A percentile compares a stretch with the other conserved stretches of the same genome.
Conservation (phyloP, 306 rosid genomes). For the Medicago lupulina region DNA sequence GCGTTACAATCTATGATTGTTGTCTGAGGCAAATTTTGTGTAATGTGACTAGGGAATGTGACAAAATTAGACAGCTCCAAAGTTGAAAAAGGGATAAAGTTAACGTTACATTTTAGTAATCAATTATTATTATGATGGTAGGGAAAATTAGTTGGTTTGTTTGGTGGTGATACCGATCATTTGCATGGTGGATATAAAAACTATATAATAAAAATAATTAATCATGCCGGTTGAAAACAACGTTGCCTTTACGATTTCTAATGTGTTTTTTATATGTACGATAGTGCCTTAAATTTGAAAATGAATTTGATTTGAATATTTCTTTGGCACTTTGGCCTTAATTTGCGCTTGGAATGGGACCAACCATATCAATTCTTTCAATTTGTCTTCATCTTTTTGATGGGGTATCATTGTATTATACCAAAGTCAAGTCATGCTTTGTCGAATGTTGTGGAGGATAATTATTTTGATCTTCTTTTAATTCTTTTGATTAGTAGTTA, state of each 20-base stretch:
- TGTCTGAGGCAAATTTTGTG: background rate
- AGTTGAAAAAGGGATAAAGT: conserved; percentile 45
- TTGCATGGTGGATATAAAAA: conserved; percentile 1
- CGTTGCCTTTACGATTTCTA: conserved; percentile 49
- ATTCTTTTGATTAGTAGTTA: background rate
- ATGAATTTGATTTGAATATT: conserved; percentile 31
- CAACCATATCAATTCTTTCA: background rate
- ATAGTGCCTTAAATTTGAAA: conserved; percentile 24
- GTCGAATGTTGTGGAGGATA: conserved; percentile 33
- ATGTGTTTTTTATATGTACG: conserved; percentile 31
- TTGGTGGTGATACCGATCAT: conserved; percentile 33
- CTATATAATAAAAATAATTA: conserved; percentile 25
- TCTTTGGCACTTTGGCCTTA: conserved; percentile 44
- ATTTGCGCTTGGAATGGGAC: conserved; percentile 41
- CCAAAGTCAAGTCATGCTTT: conserved; percentile 39
- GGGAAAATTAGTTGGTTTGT: conserved; percentile 33
- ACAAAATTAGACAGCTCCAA: conserved; percentile 18
- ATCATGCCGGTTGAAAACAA: conserved; percentile 46
- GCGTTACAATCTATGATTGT: conserved; percentile 37
- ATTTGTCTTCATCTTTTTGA: conserved; percentile 7
- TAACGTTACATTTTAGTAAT: conserved; percentile 38
- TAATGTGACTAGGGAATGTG: conserved; percentile 37
- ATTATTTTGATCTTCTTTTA: conserved; percentile 37
- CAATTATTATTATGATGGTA: conserved; percentile 30
- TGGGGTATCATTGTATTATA: background rate